Evolutionary conservation across 1,139 yeast species (phyloP).

Genomic region (Geotrichum reessii): DNA sequence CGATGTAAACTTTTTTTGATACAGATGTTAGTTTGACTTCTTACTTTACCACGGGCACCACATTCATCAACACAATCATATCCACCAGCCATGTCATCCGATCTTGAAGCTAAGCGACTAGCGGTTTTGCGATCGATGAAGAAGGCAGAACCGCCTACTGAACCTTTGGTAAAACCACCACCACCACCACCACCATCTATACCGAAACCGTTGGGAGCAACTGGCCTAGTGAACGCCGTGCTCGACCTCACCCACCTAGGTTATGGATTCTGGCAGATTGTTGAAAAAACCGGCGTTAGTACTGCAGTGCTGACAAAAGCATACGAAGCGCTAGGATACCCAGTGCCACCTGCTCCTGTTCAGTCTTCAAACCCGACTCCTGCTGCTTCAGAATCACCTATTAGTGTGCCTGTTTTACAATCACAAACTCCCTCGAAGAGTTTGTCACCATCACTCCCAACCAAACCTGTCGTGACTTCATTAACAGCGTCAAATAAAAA

Average conservation of each 20-base stretch:
- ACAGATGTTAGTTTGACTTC: not conserved
- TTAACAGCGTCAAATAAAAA: not conserved
- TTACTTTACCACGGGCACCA: not conserved
- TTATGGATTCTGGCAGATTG: constrained; percentile 3
- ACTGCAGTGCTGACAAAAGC: constrained; percentile 1
- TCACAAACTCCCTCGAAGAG: not conserved
- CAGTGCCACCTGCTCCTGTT: not conserved
- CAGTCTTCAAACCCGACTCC: not conserved
- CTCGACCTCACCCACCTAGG: constrained; percentile 12
- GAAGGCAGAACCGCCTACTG: not conserved
- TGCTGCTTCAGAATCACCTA: not conserved
- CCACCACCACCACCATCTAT: not conserved
- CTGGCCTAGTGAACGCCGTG: not conserved
- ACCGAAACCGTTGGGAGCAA: not conserved
- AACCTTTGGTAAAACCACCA: not conserved
- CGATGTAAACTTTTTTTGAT: not conserved
- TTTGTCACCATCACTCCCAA: not conserved
- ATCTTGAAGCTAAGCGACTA: constrained; percentile 16
- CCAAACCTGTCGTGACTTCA: not conserved
- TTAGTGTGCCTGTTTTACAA: not conserved
- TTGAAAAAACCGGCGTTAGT: constrained; percentile 4
- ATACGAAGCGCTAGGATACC: constrained; percentile 4
- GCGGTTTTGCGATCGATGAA: constrained; percentile 13
- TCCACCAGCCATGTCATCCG: not conserved
- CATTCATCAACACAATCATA: not conserved